Base-by-base conservation (phyloP, 305 asterid genomes). In the Fraxinus platypoda region DNA sequence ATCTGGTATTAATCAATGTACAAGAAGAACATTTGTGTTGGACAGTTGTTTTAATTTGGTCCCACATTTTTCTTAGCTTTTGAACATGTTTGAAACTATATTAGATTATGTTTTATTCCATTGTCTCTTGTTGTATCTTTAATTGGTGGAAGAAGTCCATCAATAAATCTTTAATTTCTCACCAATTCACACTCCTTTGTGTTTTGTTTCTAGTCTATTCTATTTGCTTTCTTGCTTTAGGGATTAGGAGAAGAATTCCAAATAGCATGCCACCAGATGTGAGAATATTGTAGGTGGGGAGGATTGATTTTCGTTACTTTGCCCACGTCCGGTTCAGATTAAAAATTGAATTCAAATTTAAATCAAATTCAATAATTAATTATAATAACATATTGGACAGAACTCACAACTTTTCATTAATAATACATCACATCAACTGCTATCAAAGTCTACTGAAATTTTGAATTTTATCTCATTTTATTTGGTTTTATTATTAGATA, bases 31-130 rank as follows among this genome's bases (percentile, higher is more conserved):
- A 84, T 85, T 89, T 87, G 82, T 76, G 85, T 88, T 88, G 88
- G 95, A 91, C 93, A 90, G 88, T 88, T 88, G 94, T 88, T 90
- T 77, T 25, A 43, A 49, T 75, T 76, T 86, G 98, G 94, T 31
- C 96, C 97, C 91, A 85, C 90, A 2, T 8, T 23, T 64, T 83
- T 83, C 79, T 85, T 88, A 80, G 54, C 87, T 90, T 91, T 81
- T 90, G 87, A 84, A 92, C 91, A 94, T 87, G 84, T 83, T 33
- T 81, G 82, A 84, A 87, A 87, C 84, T 83, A 80, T 43, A 43
- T 64, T 64, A 64, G n/a, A 64, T 64, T 64, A 64, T 64, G 72
- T 64, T 64, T 89, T 84, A 89, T 92, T 87, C 91, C 89, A 86
- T 85, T 86, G 85, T 90, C 86, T 85, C 17, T 57, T 83, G 1